Base-by-base conservation (phyloP, 257 asterid species). In the Gardenia jasminoides region DNA sequence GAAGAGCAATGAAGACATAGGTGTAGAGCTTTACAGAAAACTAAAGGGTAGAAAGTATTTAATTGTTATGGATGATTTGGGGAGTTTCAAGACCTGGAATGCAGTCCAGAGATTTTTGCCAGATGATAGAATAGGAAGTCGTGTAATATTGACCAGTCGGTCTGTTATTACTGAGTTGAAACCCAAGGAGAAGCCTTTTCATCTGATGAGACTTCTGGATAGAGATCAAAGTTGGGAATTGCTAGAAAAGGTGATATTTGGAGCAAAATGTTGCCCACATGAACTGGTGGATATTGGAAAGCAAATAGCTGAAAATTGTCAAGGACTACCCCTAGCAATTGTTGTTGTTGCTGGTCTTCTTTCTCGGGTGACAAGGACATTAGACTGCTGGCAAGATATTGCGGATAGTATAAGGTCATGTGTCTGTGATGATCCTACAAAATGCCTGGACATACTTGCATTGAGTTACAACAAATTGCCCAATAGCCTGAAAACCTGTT, bases 401-500 rank as follows among this genome's bases (percentile, higher is more conserved):
- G 76, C 76, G 17, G 62, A 48, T 2, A 72, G 8, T 0, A 39
- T 72, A 12, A 28, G 43, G 8, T 28, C 44, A 7, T 1, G n/a
- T n/a, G n/a, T n/a, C n/a, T n/a, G n/a, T n/a, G n/a, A 36, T 36
- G 41, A 19, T 16, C 30, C 52, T 24, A 80, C 54, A 3, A 44
- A 75, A 13, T 41, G 48, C 20, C 59, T 80, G 22, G 73, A 80
- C 44, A 62, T 80, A 15, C 77, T 80, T 58, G 46, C 67, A 30
- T 54, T 80, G 61, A 75, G 84, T 80, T 80, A 58, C 31, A 76
- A 79, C 15, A 61, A 81, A 79, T 36, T 87, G 62, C 88, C 87
- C 58, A 82, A 83, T 31, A 83, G 78, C 69, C 54, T 86, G 48
- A 84, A 78, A 67, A 44, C 84, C 0, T 86, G 89, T 44, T 79